A percentile compares a stretch with the other conserved stretches of the same genome.
These are phyloP conservation scores for Neofusicoccum ribis DNA, from an alignment of 2,329 filamentous ascomycete species.

Conservation along the genomic window DNA sequence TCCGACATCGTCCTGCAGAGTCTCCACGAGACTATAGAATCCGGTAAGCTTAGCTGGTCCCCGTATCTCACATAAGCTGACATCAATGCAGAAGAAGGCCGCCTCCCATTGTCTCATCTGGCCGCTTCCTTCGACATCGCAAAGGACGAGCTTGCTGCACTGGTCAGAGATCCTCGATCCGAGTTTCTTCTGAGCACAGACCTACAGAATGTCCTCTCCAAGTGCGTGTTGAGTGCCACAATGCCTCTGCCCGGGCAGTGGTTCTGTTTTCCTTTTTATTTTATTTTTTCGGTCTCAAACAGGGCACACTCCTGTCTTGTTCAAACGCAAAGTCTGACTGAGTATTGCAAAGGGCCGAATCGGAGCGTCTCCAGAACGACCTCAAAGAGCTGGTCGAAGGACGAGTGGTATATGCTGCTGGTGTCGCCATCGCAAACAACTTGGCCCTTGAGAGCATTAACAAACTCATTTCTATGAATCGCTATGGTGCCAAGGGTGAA, in stretches of 20 bases:
- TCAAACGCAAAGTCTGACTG: neutral
- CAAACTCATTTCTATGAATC: constrained; percentile 22
- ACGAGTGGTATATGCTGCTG: constrained; percentile 6
- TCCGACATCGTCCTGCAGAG: constrained; percentile 24
- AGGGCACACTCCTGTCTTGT: neutral
- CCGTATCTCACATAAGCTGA: neutral
- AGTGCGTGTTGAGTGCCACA: constrained; percentile 17
- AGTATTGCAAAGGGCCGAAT: neutral
- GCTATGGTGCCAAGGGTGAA: neutral
- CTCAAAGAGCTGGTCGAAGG: constrained; percentile 5
- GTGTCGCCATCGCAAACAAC: constrained; percentile 23
- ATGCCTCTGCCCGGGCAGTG: too few species aligned
- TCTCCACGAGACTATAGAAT: constrained; percentile 25
- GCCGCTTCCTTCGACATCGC: neutral
- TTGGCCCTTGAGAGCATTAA: constrained; percentile 29
- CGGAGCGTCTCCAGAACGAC: neutral
- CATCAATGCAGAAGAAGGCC: neutral
- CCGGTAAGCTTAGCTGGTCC: neutral
- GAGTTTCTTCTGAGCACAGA: constrained; percentile 29
- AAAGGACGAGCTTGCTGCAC: neutral
- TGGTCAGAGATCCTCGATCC: neutral
- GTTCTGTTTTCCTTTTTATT: too few species aligned
- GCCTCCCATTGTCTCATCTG: neutral
- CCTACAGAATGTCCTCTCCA: constrained; percentile 28
- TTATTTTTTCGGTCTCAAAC: too few species aligned